Evolutionary conservation across 306 rosid species (phyloP).

Genomic region (Cicer yamashitae): DNA sequence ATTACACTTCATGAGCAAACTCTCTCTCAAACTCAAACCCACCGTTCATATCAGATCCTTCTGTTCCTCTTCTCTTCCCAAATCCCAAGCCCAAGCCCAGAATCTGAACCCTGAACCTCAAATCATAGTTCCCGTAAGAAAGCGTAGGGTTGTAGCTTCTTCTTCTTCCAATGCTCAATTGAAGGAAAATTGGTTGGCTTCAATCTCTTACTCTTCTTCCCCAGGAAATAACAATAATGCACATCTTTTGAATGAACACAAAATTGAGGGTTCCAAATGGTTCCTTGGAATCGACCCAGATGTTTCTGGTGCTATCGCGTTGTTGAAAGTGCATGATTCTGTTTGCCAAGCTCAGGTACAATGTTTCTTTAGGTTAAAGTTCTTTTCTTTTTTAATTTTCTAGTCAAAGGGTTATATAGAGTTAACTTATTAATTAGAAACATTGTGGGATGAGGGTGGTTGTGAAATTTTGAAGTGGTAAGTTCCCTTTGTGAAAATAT

Average conservation of each 20-base stretch:
- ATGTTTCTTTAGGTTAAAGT: constrained; percentile 12
- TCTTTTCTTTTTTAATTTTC: not conserved
- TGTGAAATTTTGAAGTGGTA: too few relatives aligned
- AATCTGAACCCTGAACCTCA: constrained; percentile 28
- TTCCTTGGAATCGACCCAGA: constrained; percentile 91
- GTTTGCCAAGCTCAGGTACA: constrained; percentile 71
- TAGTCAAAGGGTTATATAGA: not conserved
- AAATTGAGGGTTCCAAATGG: constrained; percentile 54
- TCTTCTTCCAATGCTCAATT: constrained; percentile 61
- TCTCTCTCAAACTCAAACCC: constrained; percentile 49
- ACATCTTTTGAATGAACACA: constrained; percentile 33
- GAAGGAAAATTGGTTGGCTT: constrained; percentile 80
- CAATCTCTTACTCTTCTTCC: constrained; percentile 69
- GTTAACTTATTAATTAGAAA: not conserved
- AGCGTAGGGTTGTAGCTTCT: constrained; percentile 40
- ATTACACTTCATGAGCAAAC: constrained; percentile 47
- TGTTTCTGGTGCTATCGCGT: constrained; percentile 76
- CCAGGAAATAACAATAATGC: constrained; percentile 27
- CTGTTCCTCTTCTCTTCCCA: constrained; percentile 33
- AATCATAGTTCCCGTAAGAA: constrained; percentile 39
- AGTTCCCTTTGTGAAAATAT: too few relatives aligned
- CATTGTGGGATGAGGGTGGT: not conserved
- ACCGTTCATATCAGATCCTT: constrained; percentile 47
- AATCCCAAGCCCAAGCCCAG: constrained; percentile 15
- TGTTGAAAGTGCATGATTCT: constrained; percentile 57